Base-by-base conservation (phyloP, 345 rosid genomes). In the Firmiana major region DNA sequence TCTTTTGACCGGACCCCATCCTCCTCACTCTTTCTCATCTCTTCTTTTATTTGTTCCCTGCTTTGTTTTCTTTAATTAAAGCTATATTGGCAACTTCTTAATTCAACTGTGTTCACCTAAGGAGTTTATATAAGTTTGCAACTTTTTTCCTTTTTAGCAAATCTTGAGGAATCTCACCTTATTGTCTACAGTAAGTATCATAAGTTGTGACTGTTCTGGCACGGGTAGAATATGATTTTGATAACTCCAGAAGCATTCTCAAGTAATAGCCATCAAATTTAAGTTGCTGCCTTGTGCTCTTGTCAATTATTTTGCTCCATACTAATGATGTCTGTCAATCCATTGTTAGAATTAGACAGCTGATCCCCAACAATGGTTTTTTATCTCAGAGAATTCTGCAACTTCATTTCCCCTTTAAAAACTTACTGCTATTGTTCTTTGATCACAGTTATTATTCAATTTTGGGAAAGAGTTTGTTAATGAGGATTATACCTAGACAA, bases 1-100 rank as follows among this genome's bases (percentile, higher is more conserved):
- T 53, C 68, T 49, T 80, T 80, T 78, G 78, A 82, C 79, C 67
- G 24, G 71, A 48, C 80, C 84, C 83, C 24, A 31, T 48, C 22
- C 38, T 57, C 4, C 26, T 22, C 26, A 8, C 12, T 17, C 11
- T 54, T 53, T 19, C 3, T 53, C 9, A 43, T 46, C 22, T 54
- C 34, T 67, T n/a, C 75, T 62, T 60, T 17, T 45, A 0, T 31
- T 17, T 58, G 66, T 59, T 45, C 6, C 5, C 40, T 4, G 40
- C 40, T 3, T 38, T 38, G 40, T 38, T 38, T 38, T 38, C 40
- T 38, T 38, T 38, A 38, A 4, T 38, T 38, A 38, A 38, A 38
- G 40, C 6, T 38, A 4, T 38, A 4, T 38, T 3, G 4, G 40
- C 4, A 38, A 38, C 34, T 3, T 31, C 34, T 57, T 73, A 36